phyloP scores from a whole-genome alignment of 2,329 filamentous ascomycete species.

The Colletotrichum sp. region DNA sequence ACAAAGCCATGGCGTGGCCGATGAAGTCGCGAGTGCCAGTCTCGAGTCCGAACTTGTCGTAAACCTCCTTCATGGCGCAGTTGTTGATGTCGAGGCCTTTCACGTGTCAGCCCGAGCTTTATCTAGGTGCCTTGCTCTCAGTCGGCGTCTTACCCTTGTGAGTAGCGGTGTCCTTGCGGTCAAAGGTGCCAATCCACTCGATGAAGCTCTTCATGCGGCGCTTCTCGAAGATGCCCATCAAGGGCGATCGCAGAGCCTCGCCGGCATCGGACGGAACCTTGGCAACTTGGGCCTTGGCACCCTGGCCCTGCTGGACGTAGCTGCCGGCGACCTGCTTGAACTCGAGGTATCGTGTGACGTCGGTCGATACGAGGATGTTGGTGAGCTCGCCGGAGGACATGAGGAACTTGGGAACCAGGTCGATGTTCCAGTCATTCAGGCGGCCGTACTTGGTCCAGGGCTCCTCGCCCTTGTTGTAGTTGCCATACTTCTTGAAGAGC shows the following conservation, averaged over 20 bases:
- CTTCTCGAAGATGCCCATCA: conserved; percentile 99
- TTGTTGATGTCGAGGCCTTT: conserved; percentile 79
- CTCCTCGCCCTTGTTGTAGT: conserved; percentile 78
- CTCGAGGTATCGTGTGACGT: conserved; percentile 86
- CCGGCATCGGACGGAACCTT: conserved; percentile 94
- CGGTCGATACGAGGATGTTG: conserved; percentile 97
- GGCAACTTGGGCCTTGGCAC: conserved; percentile 86
- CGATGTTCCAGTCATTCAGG: conserved; percentile 98
- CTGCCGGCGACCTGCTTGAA: conserved; percentile 96
- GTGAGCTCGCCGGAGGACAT: conserved; percentile 99
- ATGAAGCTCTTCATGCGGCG: conserved; percentile 95
- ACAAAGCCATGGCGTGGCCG: conserved; percentile 97
- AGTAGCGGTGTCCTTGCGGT: conserved; percentile 79
- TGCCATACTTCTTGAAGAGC: conserved; percentile 98
- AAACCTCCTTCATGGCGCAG: conserved; percentile 97
- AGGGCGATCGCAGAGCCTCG: conserved; percentile 87
- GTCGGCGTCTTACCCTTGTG: conserved; percentile 76
- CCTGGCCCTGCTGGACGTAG: conserved; percentile 89
- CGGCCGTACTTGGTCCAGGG: conserved; percentile 99
- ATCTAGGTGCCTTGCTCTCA: neutral
- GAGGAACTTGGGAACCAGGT: conserved; percentile 96
- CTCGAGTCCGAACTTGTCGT: conserved; percentile 97
- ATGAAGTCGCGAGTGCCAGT: conserved; percentile 90
- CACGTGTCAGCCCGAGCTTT: neutral
- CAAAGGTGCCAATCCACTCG: conserved; percentile 91